Evolutionary conservation across 805 yeast genomes (phyloP), one percentile per base, ranked within the genome.

Genomic region (Kazachstania taianensis): DNA sequence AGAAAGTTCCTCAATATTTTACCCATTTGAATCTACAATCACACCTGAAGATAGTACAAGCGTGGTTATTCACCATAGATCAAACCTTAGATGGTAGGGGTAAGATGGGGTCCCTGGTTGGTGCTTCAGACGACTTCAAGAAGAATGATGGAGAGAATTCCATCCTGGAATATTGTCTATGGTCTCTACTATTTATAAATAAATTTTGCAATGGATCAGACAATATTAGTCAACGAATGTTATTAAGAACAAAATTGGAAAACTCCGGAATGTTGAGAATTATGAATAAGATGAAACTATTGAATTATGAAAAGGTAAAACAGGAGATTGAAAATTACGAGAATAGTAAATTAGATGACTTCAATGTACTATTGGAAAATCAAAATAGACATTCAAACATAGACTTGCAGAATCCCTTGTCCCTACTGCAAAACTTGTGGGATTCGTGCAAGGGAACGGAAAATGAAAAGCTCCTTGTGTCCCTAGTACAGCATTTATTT

Each of bases 61-160:
- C 78, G 25, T 85, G 95, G 95, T 51, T 84, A 30, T 59, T 63
- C 33, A 62, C 75, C 9, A 78, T 84, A 3, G 78, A 70, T 34
- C 72, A 70, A 33, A 78, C 87, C 0, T 49, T 85, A 30, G 84
- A 77, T 38, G 96, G 96, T 2, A 70, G 87, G 46, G 97, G 97
- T 6, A 80, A 76, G 48, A 69, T 82, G 70, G 95, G 96, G 8
- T 83, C 96, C 1, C 58, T 80, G 49, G 97, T 89, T 7, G 96
- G 96, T 2, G 94, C 96, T 0, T 78, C 84, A 40, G 92, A 80
- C 7, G 96, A 89, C 45, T 69, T 75, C 36, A 77, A 75, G 40
- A 48, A 54, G 5, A 37, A 51, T 3, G 61, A 60, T 18, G 67
- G 68, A 10, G 64, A 70, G 22, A 67, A 68, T 33, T 69, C 59